Evolutionary conservation across 441 rosid genomes (phyloP).

Genomic region (Adansonia madagascariensis): DNA sequence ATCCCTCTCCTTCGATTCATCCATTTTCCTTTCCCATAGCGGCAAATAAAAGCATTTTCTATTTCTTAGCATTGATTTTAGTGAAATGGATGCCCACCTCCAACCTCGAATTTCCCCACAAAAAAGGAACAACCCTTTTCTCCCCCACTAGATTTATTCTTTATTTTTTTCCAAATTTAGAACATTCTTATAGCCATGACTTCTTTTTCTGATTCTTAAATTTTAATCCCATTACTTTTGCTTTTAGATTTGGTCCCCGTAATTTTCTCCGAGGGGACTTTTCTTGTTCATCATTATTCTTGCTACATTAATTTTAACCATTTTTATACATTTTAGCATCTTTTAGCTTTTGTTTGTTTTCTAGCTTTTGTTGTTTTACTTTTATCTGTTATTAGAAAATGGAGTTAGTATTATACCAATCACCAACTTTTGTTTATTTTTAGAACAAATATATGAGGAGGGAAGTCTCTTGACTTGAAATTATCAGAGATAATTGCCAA

Average conservation of each 20-base stretch:
- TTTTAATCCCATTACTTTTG: not conserved
- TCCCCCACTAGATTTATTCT: not conserved
- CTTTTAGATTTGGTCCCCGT: not conserved
- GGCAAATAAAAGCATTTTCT: not conserved
- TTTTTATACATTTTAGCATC: not conserved
- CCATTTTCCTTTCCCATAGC: not conserved
- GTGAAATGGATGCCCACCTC: conserved; percentile 9
- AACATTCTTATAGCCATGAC: not conserved
- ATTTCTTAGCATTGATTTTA: conserved; percentile 11
- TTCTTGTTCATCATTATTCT: conserved; percentile 16
- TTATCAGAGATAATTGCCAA: not conserved
- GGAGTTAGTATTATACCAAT: not conserved
- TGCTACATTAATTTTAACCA: not conserved
- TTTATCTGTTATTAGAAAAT: not conserved
- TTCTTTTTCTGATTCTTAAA: too few species aligned
- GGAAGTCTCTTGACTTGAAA: not conserved
- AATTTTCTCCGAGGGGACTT: not conserved
- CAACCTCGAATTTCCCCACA: conserved; percentile 9
- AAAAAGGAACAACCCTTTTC: not conserved
- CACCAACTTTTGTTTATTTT: conserved; percentile 19
- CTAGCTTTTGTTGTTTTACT: conserved; percentile 1
- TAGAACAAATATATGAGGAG: not conserved
- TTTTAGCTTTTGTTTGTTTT: not conserved
- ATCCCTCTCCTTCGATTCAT: not conserved
- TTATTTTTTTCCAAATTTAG: not conserved